phyloP scores from a whole-genome alignment of 2,329 filamentous ascomycete species.

The Myriosclerotinia curreyana region DNA sequence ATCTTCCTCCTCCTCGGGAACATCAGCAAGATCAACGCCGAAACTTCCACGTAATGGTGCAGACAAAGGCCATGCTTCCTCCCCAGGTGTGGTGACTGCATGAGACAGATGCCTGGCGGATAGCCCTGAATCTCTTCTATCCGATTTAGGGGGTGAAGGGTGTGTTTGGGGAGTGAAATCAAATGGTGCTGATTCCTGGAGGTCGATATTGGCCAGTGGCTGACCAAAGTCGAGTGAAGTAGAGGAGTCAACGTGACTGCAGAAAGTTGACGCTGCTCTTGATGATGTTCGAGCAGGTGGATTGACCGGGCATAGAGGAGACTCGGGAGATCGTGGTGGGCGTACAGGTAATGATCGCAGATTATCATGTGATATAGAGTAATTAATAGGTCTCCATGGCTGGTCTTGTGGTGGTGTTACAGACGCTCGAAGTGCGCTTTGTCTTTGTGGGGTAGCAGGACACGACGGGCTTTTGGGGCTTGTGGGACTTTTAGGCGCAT shows the following conservation, averaged over 20 bases:
- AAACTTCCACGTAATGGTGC: conserved; percentile 30
- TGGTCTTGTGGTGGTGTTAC: conserved; percentile 41
- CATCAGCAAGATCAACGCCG: conserved; percentile 50
- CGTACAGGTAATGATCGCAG: conserved; percentile 45
- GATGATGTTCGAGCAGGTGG: conserved; percentile 56
- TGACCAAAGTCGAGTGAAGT: conserved; percentile 46
- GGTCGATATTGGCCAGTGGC: conserved; percentile 44
- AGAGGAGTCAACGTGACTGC: conserved; percentile 53
- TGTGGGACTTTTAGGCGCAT: conserved; percentile 8
- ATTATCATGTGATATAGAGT: conserved; percentile 40
- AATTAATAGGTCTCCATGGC: conserved; percentile 38
- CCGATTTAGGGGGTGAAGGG: conserved; percentile 30
- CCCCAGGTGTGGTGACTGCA: conserved; percentile 45
- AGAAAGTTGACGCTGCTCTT: conserved; percentile 50
- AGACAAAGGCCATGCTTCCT: conserved; percentile 47
- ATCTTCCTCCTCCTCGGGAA: conserved; percentile 58
- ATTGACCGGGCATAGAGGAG: conserved; percentile 43
- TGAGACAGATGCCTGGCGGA: conserved; percentile 37
- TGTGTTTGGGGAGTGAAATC: conserved; percentile 27
- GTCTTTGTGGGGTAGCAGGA: conserved; percentile 27
- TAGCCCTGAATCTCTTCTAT: conserved; percentile 34
- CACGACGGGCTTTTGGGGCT: conserved; percentile 25
- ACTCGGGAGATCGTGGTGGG: conserved; percentile 49
- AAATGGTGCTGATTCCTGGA: conserved; percentile 48
- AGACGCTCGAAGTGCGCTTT: conserved; percentile 15